Percentiles rank a stretch among this genome's conserved stretches.
phyloP scores from a whole-genome alignment of 2,329 filamentous ascomycete genomes.

The Talaromyces pinophilus region DNA sequence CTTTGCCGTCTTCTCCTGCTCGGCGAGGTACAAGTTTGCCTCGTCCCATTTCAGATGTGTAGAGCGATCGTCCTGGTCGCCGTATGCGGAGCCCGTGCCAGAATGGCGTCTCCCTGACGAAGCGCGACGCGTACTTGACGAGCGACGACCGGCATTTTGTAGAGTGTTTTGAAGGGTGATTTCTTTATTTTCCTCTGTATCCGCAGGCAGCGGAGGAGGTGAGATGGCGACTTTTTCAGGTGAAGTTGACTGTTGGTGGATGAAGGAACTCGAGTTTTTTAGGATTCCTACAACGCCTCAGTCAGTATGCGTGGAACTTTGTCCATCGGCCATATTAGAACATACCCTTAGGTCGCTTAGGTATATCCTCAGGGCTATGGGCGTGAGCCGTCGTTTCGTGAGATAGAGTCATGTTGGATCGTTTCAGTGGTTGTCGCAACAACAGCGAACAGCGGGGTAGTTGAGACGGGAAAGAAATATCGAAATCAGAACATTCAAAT shows the following conservation, averaged over 20 bases:
- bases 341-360: conserved; percentile 46
- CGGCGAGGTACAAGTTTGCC: conserved; percentile 93
- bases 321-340: conserved; percentile 14
- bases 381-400: conserved; percentile 18
- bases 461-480: background rate
- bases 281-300: conserved; percentile 70
- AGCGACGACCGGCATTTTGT: conserved; percentile 86
- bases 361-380: conserved; percentile 36
- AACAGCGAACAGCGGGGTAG: conserved; percentile 19
- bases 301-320: background rate
- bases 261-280: conserved; percentile 75
- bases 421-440: background rate
- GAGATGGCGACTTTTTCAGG: conserved; percentile 36
- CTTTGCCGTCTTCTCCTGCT: conserved; percentile 90
- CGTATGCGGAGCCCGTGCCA: conserved; percentile 39
- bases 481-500: background rate
- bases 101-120: conserved; percentile 72
- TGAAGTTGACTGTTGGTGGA: conserved; percentile 54
- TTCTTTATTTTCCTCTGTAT: conserved; percentile 69
- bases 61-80: conserved; percentile 62
- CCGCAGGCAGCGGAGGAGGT: conserved; percentile 36
- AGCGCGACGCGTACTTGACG: conserved; percentile 69
- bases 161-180: conserved; percentile 92
- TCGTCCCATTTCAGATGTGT: conserved; percentile 97
- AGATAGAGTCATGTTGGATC: conserved; percentile 21